phyloP scores from a whole-genome alignment of 306 rosid species.

The Purshia tridentata region DNA sequence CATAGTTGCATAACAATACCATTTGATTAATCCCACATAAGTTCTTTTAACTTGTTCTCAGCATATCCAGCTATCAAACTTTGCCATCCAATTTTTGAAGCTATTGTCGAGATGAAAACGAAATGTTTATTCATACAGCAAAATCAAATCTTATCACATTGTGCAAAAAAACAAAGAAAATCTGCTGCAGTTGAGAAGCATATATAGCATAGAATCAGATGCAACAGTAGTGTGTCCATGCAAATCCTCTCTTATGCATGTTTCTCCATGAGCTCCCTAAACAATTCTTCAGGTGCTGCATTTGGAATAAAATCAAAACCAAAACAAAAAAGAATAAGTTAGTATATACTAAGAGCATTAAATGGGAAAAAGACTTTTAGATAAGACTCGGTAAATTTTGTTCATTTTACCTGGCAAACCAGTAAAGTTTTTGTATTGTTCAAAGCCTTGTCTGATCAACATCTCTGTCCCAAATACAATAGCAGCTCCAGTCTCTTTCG shows the following conservation, averaged over 20 bases:
- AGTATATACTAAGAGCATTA: not conserved
- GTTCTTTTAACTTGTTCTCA: not conserved
- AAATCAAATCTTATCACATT: slow-evolving; percentile 4
- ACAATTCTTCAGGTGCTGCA: slow-evolving; percentile 54
- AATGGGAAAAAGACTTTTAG: not conserved
- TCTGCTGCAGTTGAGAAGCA: not conserved
- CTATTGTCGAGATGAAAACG: not conserved
- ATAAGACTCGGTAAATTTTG: not conserved
- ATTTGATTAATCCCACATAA: too few species aligned
- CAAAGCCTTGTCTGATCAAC: slow-evolving; percentile 50
- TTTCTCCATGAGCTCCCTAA: slow-evolving; percentile 50
- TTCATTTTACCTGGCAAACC: slow-evolving; percentile 42
- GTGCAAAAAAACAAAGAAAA: not conserved
- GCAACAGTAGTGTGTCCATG: slow-evolving; percentile 3
- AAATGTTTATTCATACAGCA: slow-evolving; percentile 20
- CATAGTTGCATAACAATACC: not conserved
- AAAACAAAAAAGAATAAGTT: slow-evolving; percentile 5
- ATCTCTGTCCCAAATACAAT: slow-evolving; percentile 50
- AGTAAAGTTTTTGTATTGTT: slow-evolving; percentile 51
- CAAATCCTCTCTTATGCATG: slow-evolving; percentile 31
- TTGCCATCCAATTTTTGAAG: not conserved
- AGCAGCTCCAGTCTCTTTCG: slow-evolving; percentile 39
- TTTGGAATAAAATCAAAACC: slow-evolving; percentile 21
- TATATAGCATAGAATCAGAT: slow-evolving; percentile 3
- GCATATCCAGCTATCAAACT: not conserved